Percentiles rank a stretch among this genome's conserved stretches.
Evolutionary conservation across 78 protist species (phyloP).

Genomic region (Planoprotostelium fungivorum): DNA sequence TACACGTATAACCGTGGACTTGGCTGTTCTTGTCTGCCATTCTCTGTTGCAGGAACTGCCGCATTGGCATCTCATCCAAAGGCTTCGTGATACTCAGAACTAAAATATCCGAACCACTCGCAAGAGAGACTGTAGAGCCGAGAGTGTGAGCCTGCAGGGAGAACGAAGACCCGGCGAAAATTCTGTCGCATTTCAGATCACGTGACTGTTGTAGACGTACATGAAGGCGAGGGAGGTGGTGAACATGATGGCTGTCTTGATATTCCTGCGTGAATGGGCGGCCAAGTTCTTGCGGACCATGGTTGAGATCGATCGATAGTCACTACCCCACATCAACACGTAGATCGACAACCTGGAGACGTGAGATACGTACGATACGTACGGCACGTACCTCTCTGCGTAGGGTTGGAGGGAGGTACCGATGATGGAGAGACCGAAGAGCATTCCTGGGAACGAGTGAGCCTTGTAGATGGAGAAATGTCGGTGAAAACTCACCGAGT

Average conservation of each 20-base stretch:
- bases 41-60: slow-evolving; percentile 31
- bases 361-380: background rate
- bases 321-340: slow-evolving; percentile 26
- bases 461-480: slow-evolving; percentile 5
- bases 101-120: slow-evolving; percentile 74
- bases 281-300: slow-evolving; percentile 71
- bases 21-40: slow-evolving; percentile 14
- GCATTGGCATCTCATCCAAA: slow-evolving; percentile 18
- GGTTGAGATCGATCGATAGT: slow-evolving; percentile 10
- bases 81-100: slow-evolving; percentile 25
- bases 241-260: slow-evolving; percentile 85
- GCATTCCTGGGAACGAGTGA: slow-evolving; percentile 23
- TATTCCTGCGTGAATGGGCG: slow-evolving; percentile 65
- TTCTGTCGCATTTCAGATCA: background rate
- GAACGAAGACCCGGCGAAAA: slow-evolving; percentile 85
- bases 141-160: slow-evolving; percentile 61
- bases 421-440: slow-evolving; percentile 74
- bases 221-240: slow-evolving; percentile 71
- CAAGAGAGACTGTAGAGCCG: slow-evolving; percentile 12
- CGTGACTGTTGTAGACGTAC: background rate
- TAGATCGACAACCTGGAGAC: background rate
- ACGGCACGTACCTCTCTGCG: slow-evolving; percentile 19
- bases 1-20: slow-evolving; percentile 6
- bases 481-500: slow-evolving; percentile 23
- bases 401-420: slow-evolving; percentile 52